phyloP scores from a whole-genome alignment of 2,329 filamentous ascomycete genomes.

The Blastomyces gilchristii region DNA sequence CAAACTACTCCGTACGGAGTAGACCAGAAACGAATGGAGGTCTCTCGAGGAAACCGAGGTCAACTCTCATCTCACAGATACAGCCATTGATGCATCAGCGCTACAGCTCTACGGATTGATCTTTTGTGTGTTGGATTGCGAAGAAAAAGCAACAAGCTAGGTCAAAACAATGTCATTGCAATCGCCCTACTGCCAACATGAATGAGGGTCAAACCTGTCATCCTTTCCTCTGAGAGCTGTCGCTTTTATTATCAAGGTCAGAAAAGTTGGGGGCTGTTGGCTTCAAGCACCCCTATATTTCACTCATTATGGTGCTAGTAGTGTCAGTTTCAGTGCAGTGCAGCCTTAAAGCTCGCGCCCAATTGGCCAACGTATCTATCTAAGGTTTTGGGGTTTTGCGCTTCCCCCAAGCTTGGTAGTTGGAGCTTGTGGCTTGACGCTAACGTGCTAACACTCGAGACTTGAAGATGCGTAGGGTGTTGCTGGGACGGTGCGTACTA shows the following conservation, averaged over 20 bases:
- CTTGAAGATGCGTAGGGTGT: background rate
- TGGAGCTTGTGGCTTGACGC: constrained; percentile 5
- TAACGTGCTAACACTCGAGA: background rate
- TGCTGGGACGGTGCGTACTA: background rate
- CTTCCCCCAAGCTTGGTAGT: background rate
- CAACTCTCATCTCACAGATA: background rate
- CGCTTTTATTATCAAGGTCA: background rate
- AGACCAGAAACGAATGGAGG: background rate
- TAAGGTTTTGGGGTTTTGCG: background rate
- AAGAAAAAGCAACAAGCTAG: background rate
- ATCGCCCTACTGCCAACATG: background rate
- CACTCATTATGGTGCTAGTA: background rate
- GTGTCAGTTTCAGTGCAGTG: background rate
- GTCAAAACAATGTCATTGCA: background rate
- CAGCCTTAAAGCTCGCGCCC: background rate
- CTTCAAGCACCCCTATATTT: background rate
- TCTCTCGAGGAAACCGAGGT: background rate
- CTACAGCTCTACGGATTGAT: background rate
- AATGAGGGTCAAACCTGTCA: background rate
- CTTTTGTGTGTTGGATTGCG: background rate
- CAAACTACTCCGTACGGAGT: background rate
- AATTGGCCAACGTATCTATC: background rate
- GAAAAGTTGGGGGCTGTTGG: background rate
- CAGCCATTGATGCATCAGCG: background rate
- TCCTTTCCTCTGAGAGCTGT: background rate